Percentiles rank a stretch among this genome's conserved stretches.
phyloP scores from a whole-genome alignment of 2,329 filamentous ascomycete species.

The Aspergillus sp. region DNA sequence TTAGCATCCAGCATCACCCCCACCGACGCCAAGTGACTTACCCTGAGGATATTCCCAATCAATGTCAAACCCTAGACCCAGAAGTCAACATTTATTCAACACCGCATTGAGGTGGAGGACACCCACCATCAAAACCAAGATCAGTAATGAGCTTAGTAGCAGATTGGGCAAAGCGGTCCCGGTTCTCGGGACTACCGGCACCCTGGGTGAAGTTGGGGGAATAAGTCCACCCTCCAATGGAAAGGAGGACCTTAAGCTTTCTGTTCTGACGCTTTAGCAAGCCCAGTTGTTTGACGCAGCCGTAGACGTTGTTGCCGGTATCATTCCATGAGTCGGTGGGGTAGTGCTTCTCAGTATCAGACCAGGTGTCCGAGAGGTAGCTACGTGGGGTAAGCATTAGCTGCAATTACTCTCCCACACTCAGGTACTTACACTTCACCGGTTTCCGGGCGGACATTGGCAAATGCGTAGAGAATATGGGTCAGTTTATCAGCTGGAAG shows the following conservation, averaged over 20 bases:
- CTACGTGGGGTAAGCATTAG: constrained; percentile 22
- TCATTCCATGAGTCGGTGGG: constrained; percentile 67
- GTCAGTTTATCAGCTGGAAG: constrained; percentile 78
- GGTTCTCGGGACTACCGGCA: constrained; percentile 61
- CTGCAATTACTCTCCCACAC: background rate
- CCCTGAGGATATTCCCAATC: constrained; percentile 50
- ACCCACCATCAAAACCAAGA: constrained; percentile 64
- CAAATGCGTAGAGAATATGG: constrained; percentile 85
- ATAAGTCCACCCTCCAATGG: constrained; percentile 79
- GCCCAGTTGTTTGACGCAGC: constrained; percentile 74
- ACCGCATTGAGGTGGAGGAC: background rate
- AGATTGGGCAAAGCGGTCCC: constrained; percentile 66
- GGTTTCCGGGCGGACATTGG: constrained; percentile 73
- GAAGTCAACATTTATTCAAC: background rate
- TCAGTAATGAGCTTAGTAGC: constrained; percentile 76
- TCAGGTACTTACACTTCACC: constrained; percentile 67
- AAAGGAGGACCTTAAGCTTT: constrained; percentile 75
- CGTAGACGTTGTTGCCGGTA: constrained; percentile 70
- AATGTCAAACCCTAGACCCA: constrained; percentile 40
- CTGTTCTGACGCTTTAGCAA: constrained; percentile 73
- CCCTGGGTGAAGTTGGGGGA: constrained; percentile 74
- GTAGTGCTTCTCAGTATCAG: constrained; percentile 70
- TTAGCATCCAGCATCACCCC: constrained; percentile 13
- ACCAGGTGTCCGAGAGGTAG: constrained; percentile 64
- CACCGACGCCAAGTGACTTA: constrained; percentile 13